Evolutionary conservation across 352 stramenopile species (phyloP).

Genomic region (Phytopythium chamaehyphon): DNA sequence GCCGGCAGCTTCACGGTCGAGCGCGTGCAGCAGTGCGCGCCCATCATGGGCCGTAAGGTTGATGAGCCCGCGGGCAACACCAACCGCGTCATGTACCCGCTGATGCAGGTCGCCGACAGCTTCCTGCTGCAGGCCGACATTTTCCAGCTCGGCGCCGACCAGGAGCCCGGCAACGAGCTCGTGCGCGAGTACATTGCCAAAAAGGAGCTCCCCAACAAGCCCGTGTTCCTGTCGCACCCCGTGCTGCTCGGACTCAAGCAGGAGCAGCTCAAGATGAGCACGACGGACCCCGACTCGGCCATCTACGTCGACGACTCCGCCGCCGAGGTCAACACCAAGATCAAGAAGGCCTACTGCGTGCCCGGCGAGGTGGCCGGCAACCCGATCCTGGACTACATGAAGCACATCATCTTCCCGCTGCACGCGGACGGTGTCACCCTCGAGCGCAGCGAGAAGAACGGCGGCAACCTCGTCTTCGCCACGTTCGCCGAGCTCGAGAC

Average conservation of each 20-base stretch:
- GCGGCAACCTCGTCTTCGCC: slow-evolving; percentile 84
- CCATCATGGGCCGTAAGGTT: slow-evolving; percentile 96
- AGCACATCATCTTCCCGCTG: slow-evolving; percentile 93
- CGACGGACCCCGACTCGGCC: slow-evolving; percentile 95
- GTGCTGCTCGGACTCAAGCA: slow-evolving; percentile 98
- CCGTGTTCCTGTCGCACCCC: slow-evolving; percentile 96
- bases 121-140: slow-evolving; percentile 99
- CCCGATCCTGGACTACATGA: slow-evolving; percentile 96
- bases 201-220: slow-evolving; percentile 63
- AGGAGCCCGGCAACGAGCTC: slow-evolving; percentile 94
- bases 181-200: slow-evolving; percentile 96
- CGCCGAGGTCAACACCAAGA: slow-evolving; percentile 95
- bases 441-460: slow-evolving; percentile 83
- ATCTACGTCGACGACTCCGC: slow-evolving; percentile 98
- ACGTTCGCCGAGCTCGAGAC: slow-evolving; percentile 88
- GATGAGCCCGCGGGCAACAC: slow-evolving; percentile 85
- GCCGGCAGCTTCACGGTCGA: slow-evolving; percentile 86
- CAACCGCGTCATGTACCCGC: slow-evolving; percentile 94
- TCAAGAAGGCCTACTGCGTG: slow-evolving; percentile 99
- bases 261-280: slow-evolving; percentile 99
- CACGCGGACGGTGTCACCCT: slow-evolving; percentile 62
- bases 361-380: slow-evolving; percentile 87
- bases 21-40: slow-evolving; percentile 96
- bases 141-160: slow-evolving; percentile 98
- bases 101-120: slow-evolving; percentile 98